Evolutionary conservation across 148 eudicot genomes (phyloP).

Genomic region (Arctostaphylos glauca): DNA sequence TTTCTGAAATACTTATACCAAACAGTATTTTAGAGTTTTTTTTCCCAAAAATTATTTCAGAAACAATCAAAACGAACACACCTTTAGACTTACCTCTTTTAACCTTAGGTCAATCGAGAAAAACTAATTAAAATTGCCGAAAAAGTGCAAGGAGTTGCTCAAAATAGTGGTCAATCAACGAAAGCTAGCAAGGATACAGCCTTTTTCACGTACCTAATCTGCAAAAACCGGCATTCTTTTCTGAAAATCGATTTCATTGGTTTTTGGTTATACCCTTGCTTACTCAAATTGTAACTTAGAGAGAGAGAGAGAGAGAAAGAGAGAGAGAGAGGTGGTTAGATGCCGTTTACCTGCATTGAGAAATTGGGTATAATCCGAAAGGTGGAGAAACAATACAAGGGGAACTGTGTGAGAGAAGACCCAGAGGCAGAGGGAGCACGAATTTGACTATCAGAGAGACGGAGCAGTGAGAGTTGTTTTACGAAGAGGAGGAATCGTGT

Average conservation of each 20-base stretch:
- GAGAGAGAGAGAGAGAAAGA: constrained; percentile 11
- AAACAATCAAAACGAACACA: no score
- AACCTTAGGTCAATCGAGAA: no score
- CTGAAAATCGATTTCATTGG: neutral
- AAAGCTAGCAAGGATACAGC: constrained; percentile 5
- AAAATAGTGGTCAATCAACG: neutral
- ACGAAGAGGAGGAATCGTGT: neutral
- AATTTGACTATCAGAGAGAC: neutral
- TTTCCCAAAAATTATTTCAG: no score
- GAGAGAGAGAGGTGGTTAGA: constrained; percentile 26
- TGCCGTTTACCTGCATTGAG: constrained; percentile 40
- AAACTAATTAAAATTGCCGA: neutral
- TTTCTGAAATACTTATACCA: no score
- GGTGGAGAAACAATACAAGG: neutral
- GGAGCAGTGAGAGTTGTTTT: neutral
- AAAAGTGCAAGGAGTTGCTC: neutral
- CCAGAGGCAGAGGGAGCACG: neutral
- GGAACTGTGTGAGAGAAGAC: constrained; percentile 14
- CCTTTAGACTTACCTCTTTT: no score
- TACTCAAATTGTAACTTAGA: neutral
- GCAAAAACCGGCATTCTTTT: neutral
- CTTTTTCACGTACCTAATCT: neutral
- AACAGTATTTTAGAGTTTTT: no score
- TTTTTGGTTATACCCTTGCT: neutral
- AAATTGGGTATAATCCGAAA: constrained; percentile 21